phyloP scores from a whole-genome alignment of 805 yeast genomes.

The Saccharomyces paradoxus region DNA sequence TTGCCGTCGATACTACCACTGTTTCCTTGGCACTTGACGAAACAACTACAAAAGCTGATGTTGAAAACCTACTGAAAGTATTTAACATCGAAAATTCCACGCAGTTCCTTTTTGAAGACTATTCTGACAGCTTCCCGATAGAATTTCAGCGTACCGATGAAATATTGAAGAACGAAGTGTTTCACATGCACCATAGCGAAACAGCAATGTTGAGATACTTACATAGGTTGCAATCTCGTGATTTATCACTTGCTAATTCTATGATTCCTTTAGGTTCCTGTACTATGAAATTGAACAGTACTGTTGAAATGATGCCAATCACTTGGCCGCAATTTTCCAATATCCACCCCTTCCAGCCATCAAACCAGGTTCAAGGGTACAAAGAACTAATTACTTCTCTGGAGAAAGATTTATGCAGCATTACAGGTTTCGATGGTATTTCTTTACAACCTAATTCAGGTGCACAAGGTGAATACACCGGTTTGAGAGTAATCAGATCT shows the following conservation, averaged over 20 bases:
- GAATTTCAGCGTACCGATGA: conserved; percentile 48
- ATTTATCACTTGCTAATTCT: conserved; percentile 86
- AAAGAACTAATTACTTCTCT: conserved; percentile 64
- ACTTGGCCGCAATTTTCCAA: conserved; percentile 89
- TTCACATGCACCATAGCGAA: conserved; percentile 84
- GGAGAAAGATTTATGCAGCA: conserved; percentile 77
- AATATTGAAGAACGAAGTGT: conserved; percentile 65
- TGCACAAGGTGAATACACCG: conserved; percentile 97
- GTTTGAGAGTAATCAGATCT: conserved; percentile 74
- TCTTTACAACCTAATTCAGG: conserved; percentile 96
- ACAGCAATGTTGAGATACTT: conserved; percentile 90
- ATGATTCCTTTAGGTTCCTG: conserved; percentile 98
- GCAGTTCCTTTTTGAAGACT: conserved; percentile 3
- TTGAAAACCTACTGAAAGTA: conserved; percentile 46
- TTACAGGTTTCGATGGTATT: conserved; percentile 87
- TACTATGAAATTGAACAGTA: conserved; percentile 94
- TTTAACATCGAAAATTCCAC: conserved; percentile 36
- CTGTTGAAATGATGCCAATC: conserved; percentile 89
- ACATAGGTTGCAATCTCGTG: conserved; percentile 76
- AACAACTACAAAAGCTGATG: conserved; percentile 59
- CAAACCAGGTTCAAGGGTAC: conserved; percentile 84
- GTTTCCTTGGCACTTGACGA: conserved; percentile 88
- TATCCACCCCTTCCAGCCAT: conserved; percentile 90
- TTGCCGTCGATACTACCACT: conserved; percentile 50
- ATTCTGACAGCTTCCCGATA: conserved; percentile 32